Evolutionary conservation across 169 alveolate species (phyloP).

Genomic region (Hepatocystis sp.): DNA sequence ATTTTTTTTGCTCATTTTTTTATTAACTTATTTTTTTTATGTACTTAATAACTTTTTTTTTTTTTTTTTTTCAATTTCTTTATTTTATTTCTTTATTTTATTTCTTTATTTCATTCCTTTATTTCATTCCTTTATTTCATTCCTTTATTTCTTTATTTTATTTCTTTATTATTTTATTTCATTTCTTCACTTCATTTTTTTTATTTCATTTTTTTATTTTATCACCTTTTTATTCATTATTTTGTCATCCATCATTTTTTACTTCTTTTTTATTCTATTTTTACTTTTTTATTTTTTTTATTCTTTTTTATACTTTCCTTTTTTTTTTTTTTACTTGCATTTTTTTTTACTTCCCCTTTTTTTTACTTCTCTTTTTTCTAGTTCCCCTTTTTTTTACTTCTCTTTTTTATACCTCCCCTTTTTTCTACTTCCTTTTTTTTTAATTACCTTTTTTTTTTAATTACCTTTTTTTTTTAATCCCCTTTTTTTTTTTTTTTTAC

Average conservation of each 20-base stretch:
- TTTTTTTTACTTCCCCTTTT: neutral
- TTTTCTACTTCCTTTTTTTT: neutral
- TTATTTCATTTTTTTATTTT: too few species aligned
- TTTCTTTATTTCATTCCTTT: neutral
- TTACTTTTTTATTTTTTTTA: neutral
- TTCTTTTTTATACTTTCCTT: neutral
- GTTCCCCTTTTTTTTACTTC: neutral
- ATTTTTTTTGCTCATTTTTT: too few species aligned
- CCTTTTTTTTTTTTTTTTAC: neutral
- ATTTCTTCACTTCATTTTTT: neutral
- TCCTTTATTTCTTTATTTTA: neutral
- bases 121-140: neutral
- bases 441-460: neutral
- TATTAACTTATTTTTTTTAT: too few species aligned
- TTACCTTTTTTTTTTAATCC: neutral
- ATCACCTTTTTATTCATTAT: too few species aligned
- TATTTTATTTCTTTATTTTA: too few species aligned
- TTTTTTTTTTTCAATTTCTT: too few species aligned
- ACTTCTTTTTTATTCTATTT: neutral
- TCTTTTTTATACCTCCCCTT: neutral
- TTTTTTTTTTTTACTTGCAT: neutral
- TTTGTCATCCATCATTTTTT: neutral
- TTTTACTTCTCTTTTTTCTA: neutral
- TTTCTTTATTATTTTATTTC: neutral
- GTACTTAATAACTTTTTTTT: too few species aligned